Evolutionary conservation across 2,329 filamentous ascomycete genomes (phyloP), one percentile per base, ranked within the genome.

Genomic region (Fusarium irregulare): DNA sequence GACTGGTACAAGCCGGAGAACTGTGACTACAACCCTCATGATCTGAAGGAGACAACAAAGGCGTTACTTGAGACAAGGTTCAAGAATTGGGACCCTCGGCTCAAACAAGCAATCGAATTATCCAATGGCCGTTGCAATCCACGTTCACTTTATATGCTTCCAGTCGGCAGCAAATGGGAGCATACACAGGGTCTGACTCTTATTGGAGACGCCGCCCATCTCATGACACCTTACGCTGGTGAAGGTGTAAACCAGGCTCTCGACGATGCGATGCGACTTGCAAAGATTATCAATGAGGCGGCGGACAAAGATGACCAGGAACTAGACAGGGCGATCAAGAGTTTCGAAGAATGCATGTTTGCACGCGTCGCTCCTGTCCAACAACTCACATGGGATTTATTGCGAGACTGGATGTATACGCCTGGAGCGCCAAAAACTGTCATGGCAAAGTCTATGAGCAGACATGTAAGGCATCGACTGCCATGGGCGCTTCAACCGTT

Each of bases 211-310:
- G 85, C 88, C 1, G 88, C 88, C 10, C 87, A 90, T 75, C 72
- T 89, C 23, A 88, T 88, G 86, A 83, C 84, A 1, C 85, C 86
- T 1, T 87, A 85, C 66, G 85, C 84, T 2, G 88, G 88, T 7
- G 87, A 88, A 60, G 88, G 88, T 3, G 87, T 89, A 27, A 90
- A 90, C 71, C 78, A 84, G 21, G 87, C 82, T 3, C 82, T 91
- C 75, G 80, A 83, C 48, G 88, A 90, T 74, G 83, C 87, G 10
- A 75, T 85, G 64, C 76, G 82, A 23, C 79, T 90, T 21, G 84
- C 83, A 1, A 73, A 78, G 30, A 79, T 80, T 9, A 84, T 88
- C 64, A 72, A 80, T 50, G 63, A 65, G 11, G 73, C 75, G 3
- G 63, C 68, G 4, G 53, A 76, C 21, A 62, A 71, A 21, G 66